Base-by-base conservation (phyloP, 2,329 filamentous ascomycete species). In the Fusarium humuli region DNA sequence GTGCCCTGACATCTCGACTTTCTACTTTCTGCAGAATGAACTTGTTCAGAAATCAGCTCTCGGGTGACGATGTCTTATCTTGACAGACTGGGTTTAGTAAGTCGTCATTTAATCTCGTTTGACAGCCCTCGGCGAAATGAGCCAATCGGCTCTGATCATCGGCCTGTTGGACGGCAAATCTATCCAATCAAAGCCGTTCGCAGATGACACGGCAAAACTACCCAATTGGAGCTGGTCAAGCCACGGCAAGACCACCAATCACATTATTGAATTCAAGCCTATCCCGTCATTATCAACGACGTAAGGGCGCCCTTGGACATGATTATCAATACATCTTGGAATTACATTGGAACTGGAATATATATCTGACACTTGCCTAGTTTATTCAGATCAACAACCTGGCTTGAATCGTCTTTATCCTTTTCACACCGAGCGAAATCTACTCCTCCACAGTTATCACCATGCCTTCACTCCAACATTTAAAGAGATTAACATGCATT, bases 191-290 rank as follows among this genome's bases (percentile, higher is more conserved):
- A 3, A 11, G 1, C 4, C 6, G 3, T 6, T 13, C 0, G 8
- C 1, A 0, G 0, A 2, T 1, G 5, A 2, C 1, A 7, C 25
- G 18, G 20, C 11, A 7, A 6, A 7, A 2, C 8, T 5, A 27
- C 5, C 14, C 13, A 47, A 48, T n/a, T 8, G 14, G 16, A 16
- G 20, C 2, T 20, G 5, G 3, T 6, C 2, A 5, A 10, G 5
- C 4, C 1, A 6, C 41, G 42, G 58, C 42, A 3, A 3, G 1
- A 18, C 6, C 13, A 11, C 47, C 29, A 63, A 63, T 63, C 22
- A 42, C 5, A 14, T 6, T 20, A n/a, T 16, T 13, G 4, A 8
- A 7, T 18, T 22, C 22, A 29, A 8, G 4, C 16, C 32, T 11
- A 34, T 20, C 1, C 0, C 11, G 18, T 3, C 6, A n/a, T 27